Percentiles rank a stretch among this genome's conserved stretches.
Conservation (phyloP, 257 asterid genomes). For the Coffea eugenioides region DNA sequence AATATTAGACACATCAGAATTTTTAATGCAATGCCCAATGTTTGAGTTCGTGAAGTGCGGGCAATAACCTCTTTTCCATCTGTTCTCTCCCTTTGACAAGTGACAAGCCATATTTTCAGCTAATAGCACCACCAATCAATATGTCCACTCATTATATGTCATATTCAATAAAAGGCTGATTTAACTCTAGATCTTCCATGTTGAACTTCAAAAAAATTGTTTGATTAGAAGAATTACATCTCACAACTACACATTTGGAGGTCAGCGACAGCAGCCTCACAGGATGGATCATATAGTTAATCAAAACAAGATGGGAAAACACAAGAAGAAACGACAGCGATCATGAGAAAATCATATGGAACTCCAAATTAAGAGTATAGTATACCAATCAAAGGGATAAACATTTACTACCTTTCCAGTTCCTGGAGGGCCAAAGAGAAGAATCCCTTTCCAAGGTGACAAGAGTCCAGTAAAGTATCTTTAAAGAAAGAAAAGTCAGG, state of each 20-base stretch:
- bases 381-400: slow-evolving; percentile 11
- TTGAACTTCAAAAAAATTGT: neutral
- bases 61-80: neutral
- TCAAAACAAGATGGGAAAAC: neutral
- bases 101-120: neutral
- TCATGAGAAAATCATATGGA: neutral
- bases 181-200: neutral
- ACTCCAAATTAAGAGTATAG: neutral
- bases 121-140: neutral
- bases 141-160: neutral
- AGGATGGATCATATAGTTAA: neutral
- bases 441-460: slow-evolving; percentile 98
- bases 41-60: neutral
- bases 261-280: neutral
- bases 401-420: slow-evolving; percentile 74
- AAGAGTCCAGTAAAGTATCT: slow-evolving; percentile 98
- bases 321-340: neutral
- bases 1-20: neutral
- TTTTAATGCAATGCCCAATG: neutral
- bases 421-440: slow-evolving; percentile 99
- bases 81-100: neutral
- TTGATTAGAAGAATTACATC: neutral
- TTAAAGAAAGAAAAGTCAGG: slow-evolving; percentile 14
- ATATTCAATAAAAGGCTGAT: neutral
- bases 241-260: neutral